These are phyloP conservation scores for Phytophthora cryptogea DNA, from an alignment of 352 stramenopile genomes.

Conservation along the genomic window DNA sequence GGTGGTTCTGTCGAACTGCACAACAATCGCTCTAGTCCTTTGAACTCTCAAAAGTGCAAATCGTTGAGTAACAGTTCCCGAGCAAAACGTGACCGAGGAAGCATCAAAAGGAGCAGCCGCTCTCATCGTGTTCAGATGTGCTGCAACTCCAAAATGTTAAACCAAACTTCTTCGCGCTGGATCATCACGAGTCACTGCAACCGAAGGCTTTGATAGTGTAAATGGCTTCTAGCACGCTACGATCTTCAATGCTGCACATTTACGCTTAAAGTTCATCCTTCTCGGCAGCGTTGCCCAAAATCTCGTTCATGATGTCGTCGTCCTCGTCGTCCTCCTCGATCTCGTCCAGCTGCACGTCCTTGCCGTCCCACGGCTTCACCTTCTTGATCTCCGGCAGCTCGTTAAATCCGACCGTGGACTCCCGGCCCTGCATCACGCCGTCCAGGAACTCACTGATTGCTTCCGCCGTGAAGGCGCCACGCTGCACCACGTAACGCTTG, in stretches of 20 bases:
- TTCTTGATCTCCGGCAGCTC: slow-evolving; percentile 67
- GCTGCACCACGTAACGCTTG: slow-evolving; percentile 85
- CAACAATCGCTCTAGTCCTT: no score
- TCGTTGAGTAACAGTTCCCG: no score
- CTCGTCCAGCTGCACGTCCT: slow-evolving; percentile 76
- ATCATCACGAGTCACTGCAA: slow-evolving; percentile 4
- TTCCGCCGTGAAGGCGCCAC: slow-evolving; percentile 65
- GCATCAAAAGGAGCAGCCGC: no score
- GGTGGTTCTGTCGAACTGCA: no score
- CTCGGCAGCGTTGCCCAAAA: slow-evolving; percentile 53
- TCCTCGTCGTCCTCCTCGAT: slow-evolving; percentile 85
- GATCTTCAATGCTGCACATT: slow-evolving; percentile 21
- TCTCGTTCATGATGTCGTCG: slow-evolving; percentile 89
- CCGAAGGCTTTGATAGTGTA: slow-evolving; percentile 15
- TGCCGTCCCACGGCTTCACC: slow-evolving; percentile 77
- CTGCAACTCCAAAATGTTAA: no score
- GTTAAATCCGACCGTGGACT: slow-evolving; percentile 66
- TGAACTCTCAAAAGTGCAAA: no score
- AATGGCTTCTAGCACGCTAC: slow-evolving; percentile 11
- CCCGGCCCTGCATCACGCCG: slow-evolving; percentile 68
- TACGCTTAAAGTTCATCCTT: slow-evolving; percentile 82
- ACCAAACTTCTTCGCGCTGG: background rate
- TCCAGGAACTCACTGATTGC: slow-evolving; percentile 80
- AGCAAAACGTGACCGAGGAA: no score
- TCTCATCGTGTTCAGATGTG: no score